A percentile compares a stretch with the other conserved stretches of the same genome.
Evolutionary conservation across 805 yeast genomes (phyloP).

Genomic region (Ogataea neopini): DNA sequence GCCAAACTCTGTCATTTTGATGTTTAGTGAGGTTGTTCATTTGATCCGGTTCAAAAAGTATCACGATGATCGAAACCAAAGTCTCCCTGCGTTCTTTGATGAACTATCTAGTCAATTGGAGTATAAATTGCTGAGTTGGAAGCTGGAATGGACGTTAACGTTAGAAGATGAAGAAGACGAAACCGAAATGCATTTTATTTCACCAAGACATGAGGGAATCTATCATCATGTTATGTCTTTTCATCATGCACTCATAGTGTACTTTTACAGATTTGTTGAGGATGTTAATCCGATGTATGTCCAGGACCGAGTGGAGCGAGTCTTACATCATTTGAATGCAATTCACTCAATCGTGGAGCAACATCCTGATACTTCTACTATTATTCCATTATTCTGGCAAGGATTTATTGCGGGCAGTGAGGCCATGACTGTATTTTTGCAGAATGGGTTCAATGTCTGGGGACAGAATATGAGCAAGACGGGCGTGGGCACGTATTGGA

Average conservation of each 20-base stretch:
- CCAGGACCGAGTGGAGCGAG: conserved; percentile 62
- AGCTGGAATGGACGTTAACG: conserved; percentile 67
- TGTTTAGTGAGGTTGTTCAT: conserved; percentile 73
- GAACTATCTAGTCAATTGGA: conserved; percentile 44
- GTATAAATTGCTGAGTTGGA: conserved; percentile 61
- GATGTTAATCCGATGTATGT: conserved; percentile 54
- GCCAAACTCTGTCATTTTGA: conserved; percentile 73
- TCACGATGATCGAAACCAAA: conserved; percentile 39
- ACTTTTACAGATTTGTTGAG: conserved; percentile 65
- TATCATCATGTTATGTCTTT: conserved; percentile 81
- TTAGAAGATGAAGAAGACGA: conserved; percentile 29
- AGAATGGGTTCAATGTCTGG: conserved; percentile 72
- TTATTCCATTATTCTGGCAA: conserved; percentile 83
- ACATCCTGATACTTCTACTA: conserved; percentile 50
- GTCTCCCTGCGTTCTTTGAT: conserved; percentile 38
- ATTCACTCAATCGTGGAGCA: conserved; percentile 56
- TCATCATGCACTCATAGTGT: conserved; percentile 68
- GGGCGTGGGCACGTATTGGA: conserved; percentile 82
- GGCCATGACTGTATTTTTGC: conserved; percentile 57
- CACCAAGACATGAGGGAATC: conserved; percentile 67
- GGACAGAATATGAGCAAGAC: conserved; percentile 58
- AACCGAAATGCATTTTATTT: conserved; percentile 38
- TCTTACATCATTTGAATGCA: conserved; percentile 62
- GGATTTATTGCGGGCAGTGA: conserved; percentile 89
- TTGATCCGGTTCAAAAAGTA: conserved; percentile 62